A percentile compares a stretch with the other conserved stretches of the same genome.
Conservation (phyloP, 75 land plant species). For the Pseudotsuga menziesii region DNA sequence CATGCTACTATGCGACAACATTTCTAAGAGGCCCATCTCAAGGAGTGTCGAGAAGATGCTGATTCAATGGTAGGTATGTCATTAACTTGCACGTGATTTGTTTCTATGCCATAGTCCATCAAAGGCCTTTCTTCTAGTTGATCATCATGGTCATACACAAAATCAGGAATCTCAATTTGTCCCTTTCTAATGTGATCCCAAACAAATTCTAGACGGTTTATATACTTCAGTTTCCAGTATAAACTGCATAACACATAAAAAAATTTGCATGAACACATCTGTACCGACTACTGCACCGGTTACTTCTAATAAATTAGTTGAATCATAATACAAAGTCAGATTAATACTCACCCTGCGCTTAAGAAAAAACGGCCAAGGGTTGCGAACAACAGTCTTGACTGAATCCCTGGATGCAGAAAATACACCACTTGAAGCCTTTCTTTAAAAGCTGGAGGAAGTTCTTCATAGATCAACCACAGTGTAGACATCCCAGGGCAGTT, state of each 20-base stretch:
- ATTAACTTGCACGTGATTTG: constrained; percentile 36
- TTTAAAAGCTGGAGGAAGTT: constrained; percentile 38
- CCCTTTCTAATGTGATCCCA: constrained; percentile 55
- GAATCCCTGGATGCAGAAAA: constrained; percentile 75
- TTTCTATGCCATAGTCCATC: constrained; percentile 69
- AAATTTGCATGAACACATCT: no score
- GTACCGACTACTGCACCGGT: no score
- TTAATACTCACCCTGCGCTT: constrained; percentile 18
- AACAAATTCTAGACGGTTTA: constrained; percentile 57
- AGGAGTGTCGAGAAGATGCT: constrained; percentile 12
- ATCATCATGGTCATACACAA: constrained; percentile 63
- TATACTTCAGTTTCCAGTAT: constrained; percentile 53
- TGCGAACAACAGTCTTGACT: constrained; percentile 61
- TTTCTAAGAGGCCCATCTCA: not conserved
- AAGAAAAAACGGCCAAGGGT: constrained; percentile 69
- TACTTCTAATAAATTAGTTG: no score
- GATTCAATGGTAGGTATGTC: constrained; percentile 28
- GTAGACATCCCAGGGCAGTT: constrained; percentile 61
- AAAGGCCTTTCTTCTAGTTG: constrained; percentile 54
- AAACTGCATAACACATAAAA: constrained; percentile 10
- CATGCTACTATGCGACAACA: no score
- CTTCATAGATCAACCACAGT: constrained; percentile 53
- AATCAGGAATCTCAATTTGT: constrained; percentile 66
- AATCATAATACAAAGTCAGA: no score
- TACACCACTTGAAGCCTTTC: constrained; percentile 51